phyloP scores from a whole-genome alignment of 306 rosid species.

The Fagus sylvatica region DNA sequence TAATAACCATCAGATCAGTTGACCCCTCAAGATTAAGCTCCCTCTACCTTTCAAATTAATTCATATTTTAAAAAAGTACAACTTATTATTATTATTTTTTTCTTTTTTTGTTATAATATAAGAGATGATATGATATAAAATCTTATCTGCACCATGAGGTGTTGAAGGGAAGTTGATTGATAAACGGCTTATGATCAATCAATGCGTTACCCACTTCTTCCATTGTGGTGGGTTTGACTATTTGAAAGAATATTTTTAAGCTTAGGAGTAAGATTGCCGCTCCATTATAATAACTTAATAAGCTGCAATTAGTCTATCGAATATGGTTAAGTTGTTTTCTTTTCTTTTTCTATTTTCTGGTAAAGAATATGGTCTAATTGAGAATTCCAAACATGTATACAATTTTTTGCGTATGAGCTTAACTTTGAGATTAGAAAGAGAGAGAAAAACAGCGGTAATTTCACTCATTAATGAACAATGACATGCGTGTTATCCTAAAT shows the following conservation, averaged over 20 bases:
- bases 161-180: not conserved
- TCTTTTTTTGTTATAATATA: not conserved
- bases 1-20: too few relatives aligned
- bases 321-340: too few relatives aligned
- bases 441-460: too few relatives aligned
- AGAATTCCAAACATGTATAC: not conserved
- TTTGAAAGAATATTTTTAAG: not conserved
- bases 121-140: conserved; percentile 16
- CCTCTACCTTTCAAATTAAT: too few relatives aligned
- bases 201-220: conserved; percentile 7
- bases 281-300: not conserved
- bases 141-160: conserved; percentile 23
- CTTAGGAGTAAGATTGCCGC: not conserved
- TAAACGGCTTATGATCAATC: conserved; percentile 12
- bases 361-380: not conserved
- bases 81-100: not conserved
- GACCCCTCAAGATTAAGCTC: too few relatives aligned
- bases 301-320: too few relatives aligned
- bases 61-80: too few relatives aligned
- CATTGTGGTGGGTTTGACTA: conserved; percentile 13
- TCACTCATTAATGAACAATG: too few relatives aligned
- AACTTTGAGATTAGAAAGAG: too few relatives aligned
- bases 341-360: too few relatives aligned
- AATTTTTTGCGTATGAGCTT: not conserved
- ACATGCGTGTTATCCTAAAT: too few relatives aligned